These are phyloP conservation scores for Pseudozyma sp. DNA, from an alignment of 1,284 basidiomycete species.

Conservation along the genomic window DNA sequence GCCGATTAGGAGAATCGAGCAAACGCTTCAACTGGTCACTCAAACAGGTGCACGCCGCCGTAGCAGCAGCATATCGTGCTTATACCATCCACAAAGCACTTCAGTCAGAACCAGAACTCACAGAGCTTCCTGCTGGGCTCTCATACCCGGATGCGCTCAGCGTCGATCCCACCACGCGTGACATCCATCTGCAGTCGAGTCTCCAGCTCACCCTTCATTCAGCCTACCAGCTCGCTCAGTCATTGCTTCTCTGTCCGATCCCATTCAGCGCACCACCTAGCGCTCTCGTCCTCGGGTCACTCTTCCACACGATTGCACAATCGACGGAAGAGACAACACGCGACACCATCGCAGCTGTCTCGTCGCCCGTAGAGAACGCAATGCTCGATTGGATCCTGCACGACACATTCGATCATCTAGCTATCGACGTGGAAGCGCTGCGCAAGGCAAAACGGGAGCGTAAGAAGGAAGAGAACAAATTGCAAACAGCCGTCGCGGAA, in stretches of 20 bases:
- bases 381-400: slow-evolving; percentile 45
- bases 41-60: slow-evolving; percentile 37
- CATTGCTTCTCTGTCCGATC: slow-evolving; percentile 37
- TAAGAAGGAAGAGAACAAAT: slow-evolving; percentile 44
- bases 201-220: slow-evolving; percentile 45
- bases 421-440: slow-evolving; percentile 51
- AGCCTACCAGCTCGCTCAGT: slow-evolving; percentile 39
- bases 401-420: slow-evolving; percentile 35
- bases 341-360: slow-evolving; percentile 16
- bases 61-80: slow-evolving; percentile 22
- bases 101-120: slow-evolving; percentile 21
- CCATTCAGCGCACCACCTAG: slow-evolving; percentile 36
- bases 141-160: slow-evolving; percentile 22
- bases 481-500: slow-evolving; percentile 17
- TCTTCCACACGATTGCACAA: slow-evolving; percentile 37
- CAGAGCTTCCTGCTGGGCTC: slow-evolving; percentile 16
- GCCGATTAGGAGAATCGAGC: slow-evolving; percentile 40
- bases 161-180: slow-evolving; percentile 35
- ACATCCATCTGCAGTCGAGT: slow-evolving; percentile 42
- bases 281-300: slow-evolving; percentile 35
- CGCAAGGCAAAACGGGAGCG: slow-evolving; percentile 44
- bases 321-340: slow-evolving; percentile 20
- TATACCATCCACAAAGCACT: slow-evolving; percentile 34
- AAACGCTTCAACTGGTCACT: slow-evolving; percentile 46
- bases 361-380: slow-evolving; percentile 19